Percentiles rank a stretch among this genome's conserved stretches.
These are phyloP conservation scores for Phytophthora sp. DNA, from an alignment of 352 stramenopile genomes.

Conservation along the genomic window DNA sequence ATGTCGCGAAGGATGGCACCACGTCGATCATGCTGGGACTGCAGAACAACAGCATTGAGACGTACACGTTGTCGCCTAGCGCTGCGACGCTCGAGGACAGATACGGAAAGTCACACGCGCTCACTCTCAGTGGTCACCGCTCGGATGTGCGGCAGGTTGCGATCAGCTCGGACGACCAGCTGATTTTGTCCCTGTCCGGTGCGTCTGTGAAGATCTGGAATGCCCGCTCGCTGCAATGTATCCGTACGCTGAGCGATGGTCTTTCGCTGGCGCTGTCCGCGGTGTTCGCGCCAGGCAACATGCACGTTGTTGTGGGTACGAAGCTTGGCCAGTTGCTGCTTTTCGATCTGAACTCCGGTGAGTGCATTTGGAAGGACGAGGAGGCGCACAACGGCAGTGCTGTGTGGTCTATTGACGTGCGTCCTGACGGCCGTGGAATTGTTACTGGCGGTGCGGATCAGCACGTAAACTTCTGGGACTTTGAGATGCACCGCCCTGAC, in stretches of 20 bases:
- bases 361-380: conserved; percentile 91
- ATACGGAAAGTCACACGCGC: conserved; percentile 67
- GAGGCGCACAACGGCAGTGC: conserved; percentile 92
- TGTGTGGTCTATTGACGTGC: conserved; percentile 97
- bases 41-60: conserved; percentile 93
- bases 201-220: conserved; percentile 94
- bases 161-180: conserved; percentile 89
- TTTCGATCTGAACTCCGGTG: conserved; percentile 96
- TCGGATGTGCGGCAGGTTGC: conserved; percentile 91
- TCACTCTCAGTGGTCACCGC: conserved; percentile 89
- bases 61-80: conserved; percentile 75
- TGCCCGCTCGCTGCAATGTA: conserved; percentile 88
- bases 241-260: conserved; percentile 86
- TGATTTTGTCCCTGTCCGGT: conserved; percentile 89
- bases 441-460: conserved; percentile 97
- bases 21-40: conserved; percentile 87
- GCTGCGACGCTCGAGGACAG: conserved; percentile 68
- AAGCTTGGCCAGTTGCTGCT: conserved; percentile 95
- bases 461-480: conserved; percentile 99
- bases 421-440: conserved; percentile 91
- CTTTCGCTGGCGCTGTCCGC: conserved; percentile 92
- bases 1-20: conserved; percentile 82
- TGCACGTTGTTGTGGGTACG: conserved; percentile 96
- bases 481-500: conserved; percentile 89
- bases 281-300: conserved; percentile 96